Base-by-base conservation (phyloP, 192 early-diverging fungal species). In the Helicostylum pulchrum region DNA sequence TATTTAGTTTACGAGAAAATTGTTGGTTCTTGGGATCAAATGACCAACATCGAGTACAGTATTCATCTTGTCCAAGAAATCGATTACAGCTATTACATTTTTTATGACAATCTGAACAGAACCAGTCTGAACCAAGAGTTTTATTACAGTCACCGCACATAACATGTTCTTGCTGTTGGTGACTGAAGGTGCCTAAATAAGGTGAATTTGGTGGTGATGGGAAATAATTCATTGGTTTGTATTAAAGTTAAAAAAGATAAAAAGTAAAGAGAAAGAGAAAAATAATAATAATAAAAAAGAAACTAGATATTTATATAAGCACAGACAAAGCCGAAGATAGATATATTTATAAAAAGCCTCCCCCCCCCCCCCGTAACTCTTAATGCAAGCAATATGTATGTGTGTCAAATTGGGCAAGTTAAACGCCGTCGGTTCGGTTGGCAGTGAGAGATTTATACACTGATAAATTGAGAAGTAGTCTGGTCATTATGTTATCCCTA, bases 11-110 rank as follows among this genome's bases (percentile, higher is more conserved):
- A 59, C 12, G 39, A 21, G 39, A 21, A 23, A 59, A 59, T 4
- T 59, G 43, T 59, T 59, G 57, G 39, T 59, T 59, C 5, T 26
- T 3, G 12, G 62, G 12, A 54, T 70, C 68, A 64, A 57, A 73
- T 50, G 57, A 44, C 71, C 71, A 73, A 51, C 71, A 73, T 51
- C 71, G 47, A 21, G 66, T 63, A 54, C 71, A 73, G 36, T 68
- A 54, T 23, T 73, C 71, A 30, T 67, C 61, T 23, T 49, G 30
- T n/a, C 61, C 34, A 26, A 73, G 44, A 26, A 68, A 73, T 3
- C 71, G 65, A 60, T 73, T 73, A 36, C 71, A 73, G 23, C 56
- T 68, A 46, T 45, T 46, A 59, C 71, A 73, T 48, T 64, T 63
- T 10, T 32, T 50, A 51, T 73, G 71, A 47, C 71, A 73, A 31